Evolutionary conservation across 441 rosid species (phyloP), one percentile per base, ranked within the genome.

Genomic region (Flueggea neowawraea): DNA sequence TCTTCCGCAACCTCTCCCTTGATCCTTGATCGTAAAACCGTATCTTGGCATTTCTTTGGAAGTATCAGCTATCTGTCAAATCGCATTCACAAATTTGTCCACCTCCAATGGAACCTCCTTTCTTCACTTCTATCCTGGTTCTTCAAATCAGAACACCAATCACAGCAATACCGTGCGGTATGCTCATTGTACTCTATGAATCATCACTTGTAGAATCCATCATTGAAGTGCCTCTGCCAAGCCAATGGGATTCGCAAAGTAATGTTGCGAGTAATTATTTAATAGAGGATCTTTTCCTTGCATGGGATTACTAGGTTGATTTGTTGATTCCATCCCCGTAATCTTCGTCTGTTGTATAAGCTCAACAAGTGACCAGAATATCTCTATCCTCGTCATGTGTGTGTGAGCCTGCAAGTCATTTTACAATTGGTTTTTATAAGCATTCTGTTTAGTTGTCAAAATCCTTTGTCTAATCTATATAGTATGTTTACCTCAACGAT

Each of bases 351-450:
- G 80, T 28, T 82, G 84, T 58, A 84, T 73, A 70, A 94, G 85
- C 52, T 77, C 88, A 57, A 89, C 80, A 57, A 95, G 97, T 60
- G 92, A 89, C 87, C 89, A 95, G 55, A 95, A 77, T 61, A 95
- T 77, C 31, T 86, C 90, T 64, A 75, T 55, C 77, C 99, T 89
- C 0, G 97, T 88, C 33, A 84, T 74, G 7, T 78, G 72, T 57
- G 76, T 62, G 13, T 78, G 79, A 49, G 88, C 91, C 96, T 89
- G 84, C 22, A 64, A 78, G 31, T 60, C 48, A 67, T 61, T 33
- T 53, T 33, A 65, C 15, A 39, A 54, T 64, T 41, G 73, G 60
- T 31, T 62, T 22, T 56, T 58, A 22, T 33, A 13, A 51, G 12
- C 41, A 56, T n/a, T 55, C 15, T 16, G 49, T 54, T 16, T 14